Conservation (phyloP, 2,329 filamentous ascomycete genomes). For the Rhynchosporium agropyri region DNA sequence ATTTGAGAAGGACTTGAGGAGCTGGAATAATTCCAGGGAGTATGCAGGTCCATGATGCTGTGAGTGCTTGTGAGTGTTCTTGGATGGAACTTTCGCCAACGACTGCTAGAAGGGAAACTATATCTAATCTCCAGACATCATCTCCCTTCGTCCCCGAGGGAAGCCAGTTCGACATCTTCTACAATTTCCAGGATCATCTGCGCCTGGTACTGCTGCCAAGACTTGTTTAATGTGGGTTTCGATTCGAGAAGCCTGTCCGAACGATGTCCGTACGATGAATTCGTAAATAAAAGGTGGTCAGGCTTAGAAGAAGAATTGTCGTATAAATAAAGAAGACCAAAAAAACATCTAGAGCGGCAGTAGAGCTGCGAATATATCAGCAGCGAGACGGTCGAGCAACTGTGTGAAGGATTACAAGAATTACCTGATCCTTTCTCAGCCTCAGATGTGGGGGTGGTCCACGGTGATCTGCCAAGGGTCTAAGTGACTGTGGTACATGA, state of each 20-base stretch:
- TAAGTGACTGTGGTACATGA: constrained; percentile 11
- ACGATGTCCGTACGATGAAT: not conserved
- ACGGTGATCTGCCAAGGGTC: constrained; percentile 6
- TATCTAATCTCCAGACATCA: constrained; percentile 58
- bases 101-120: constrained; percentile 64
- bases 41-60: constrained; percentile 58
- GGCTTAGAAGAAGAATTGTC: too few relatives aligned
- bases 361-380: not conserved
- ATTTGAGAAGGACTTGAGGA: constrained; percentile 62
- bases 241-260: constrained; percentile 4
- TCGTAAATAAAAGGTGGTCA: not conserved
- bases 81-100: constrained; percentile 63
- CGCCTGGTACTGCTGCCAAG: constrained; percentile 5
- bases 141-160: constrained; percentile 46
- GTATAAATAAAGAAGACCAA: not conserved
- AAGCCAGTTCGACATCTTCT: constrained; percentile 45
- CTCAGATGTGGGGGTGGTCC: not conserved
- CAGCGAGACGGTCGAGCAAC: not conserved
- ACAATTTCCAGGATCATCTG: not conserved
- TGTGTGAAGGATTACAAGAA: not conserved
- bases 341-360: not conserved
- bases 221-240: constrained; percentile 7
- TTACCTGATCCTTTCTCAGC: constrained; percentile 10
- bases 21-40: constrained; percentile 64
- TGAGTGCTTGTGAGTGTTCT: constrained; percentile 60